Base-by-base conservation (phyloP, 169 alveolate genomes). In the Theileria equi region DNA sequence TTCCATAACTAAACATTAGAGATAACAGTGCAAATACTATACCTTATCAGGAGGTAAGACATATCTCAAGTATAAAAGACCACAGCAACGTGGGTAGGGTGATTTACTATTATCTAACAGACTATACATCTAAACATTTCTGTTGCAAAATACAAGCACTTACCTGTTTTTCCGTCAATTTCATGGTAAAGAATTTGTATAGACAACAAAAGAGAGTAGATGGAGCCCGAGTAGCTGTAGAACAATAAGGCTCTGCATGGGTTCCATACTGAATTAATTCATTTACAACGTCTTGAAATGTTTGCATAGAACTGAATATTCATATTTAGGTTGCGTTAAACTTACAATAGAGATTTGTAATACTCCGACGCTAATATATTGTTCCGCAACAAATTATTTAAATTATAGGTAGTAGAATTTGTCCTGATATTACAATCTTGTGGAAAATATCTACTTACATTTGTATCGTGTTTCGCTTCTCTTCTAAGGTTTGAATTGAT, bases 181-280 rank as follows among this genome's bases (percentile, higher is more conserved):
- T 78, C 80, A 85, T 34, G 4, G 89, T 81, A 21, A 85, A 77
- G 8, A 80, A 57, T 61, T 74, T 80, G 79, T 85, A 80, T 16
- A 85, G 81, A 43, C 91, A 85, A 48, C 91, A 85, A 45, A 85
- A 85, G 17, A 85, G 69, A 19, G 91, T 85, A 5, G 91, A 85
- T 2, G 91, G 91, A 1, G 88, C 89, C 26, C 89, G 60, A 25
- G 80, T 80, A n/a, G 88, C 80, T 0, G 89, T 82, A 43, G 67
- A 49, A 55, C 91, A 85, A 47, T 80, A 85, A 29, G 91, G 91
- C 64, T 85, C 91, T 13, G 71, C 88, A 50, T 85, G 91, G 52
- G 82, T 81, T 3, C 88, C 91, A 73, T 79, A 81, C 63, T 80
- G 82, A 31, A 60, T 84, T 45, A 85, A 50, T 74, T 85, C 91